Percentiles rank a stretch among this genome's conserved stretches.
Conservation (phyloP, 805 yeast genomes). For the Pichia insulana region DNA sequence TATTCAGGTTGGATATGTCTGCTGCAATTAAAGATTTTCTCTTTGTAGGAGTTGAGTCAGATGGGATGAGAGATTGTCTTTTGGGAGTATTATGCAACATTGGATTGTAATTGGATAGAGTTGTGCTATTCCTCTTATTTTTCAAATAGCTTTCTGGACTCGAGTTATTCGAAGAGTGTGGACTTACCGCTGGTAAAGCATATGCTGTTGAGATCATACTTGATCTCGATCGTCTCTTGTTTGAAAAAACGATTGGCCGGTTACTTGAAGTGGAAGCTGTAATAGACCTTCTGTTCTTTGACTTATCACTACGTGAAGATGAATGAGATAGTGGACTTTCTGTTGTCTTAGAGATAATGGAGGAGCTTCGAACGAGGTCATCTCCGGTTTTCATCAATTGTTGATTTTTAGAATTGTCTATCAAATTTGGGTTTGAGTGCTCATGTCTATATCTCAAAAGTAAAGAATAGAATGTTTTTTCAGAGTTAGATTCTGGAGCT, state of each 20-base stretch:
- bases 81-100: slow-evolving; percentile 2
- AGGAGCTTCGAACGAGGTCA: slow-evolving; percentile 23
- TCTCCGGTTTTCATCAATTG: slow-evolving; percentile 12
- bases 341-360: slow-evolving; percentile 24
- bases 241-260: slow-evolving; percentile 39
- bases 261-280: slow-evolving; percentile 40
- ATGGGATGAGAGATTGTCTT: slow-evolving; percentile 9
- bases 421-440: slow-evolving; percentile 13
- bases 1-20: slow-evolving; percentile 17
- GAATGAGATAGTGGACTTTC: slow-evolving; percentile 8
- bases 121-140: not conserved
- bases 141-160: not conserved
- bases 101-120: slow-evolving; percentile 8
- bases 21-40: slow-evolving; percentile 15
- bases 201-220: slow-evolving; percentile 10
- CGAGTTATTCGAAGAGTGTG: slow-evolving; percentile 2
- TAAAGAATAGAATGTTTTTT: slow-evolving; percentile 31
- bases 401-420: not conserved
- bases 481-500: slow-evolving; percentile 25
- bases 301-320: slow-evolving; percentile 3
- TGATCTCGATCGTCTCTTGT: slow-evolving; percentile 15
- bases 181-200: not conserved
- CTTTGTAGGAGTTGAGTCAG: slow-evolving; percentile 17
- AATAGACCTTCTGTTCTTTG: slow-evolving; percentile 31
- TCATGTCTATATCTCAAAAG: slow-evolving; percentile 30